Percentiles rank a stretch among this genome's conserved stretches.
Evolutionary conservation across 2,329 filamentous ascomycete genomes (phyloP).

Genomic region (Aspergillus aculeatus): DNA sequence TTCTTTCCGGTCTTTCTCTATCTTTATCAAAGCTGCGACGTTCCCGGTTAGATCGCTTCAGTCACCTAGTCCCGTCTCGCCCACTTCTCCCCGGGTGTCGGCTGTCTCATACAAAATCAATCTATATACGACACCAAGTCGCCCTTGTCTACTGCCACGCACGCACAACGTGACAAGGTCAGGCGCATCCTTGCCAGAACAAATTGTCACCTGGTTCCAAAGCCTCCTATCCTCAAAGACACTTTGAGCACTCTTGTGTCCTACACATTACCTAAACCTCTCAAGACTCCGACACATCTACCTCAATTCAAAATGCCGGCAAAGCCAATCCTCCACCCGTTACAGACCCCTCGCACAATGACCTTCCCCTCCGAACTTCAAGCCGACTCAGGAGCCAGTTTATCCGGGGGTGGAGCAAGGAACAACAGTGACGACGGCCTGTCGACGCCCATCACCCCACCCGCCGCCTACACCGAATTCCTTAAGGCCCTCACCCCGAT

Average conservation of each 20-base stretch:
- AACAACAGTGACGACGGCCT: slow-evolving; percentile 61
- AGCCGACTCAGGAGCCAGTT: slow-evolving; percentile 55
- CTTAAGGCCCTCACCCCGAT: slow-evolving; percentile 75
- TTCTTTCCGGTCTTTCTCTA: background rate
- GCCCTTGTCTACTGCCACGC: slow-evolving; percentile 11
- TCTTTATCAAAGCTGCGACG: background rate
- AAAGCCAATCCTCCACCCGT: slow-evolving; percentile 41
- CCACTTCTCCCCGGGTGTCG: background rate
- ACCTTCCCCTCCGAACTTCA: slow-evolving; percentile 56
- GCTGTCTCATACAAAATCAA: background rate
- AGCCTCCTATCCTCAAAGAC: background rate
- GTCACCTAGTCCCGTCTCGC: background rate
- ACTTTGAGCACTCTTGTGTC: background rate
- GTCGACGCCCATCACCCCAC: slow-evolving; percentile 87
- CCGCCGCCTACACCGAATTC: slow-evolving; percentile 87
- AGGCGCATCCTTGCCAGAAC: slow-evolving; percentile 5
- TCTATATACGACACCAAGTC: background rate
- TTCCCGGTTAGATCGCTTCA: background rate
- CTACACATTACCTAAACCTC: background rate
- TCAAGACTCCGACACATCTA: background rate
- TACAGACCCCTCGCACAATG: slow-evolving; percentile 46
- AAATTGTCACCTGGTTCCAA: background rate
- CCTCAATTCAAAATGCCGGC: slow-evolving; percentile 25
- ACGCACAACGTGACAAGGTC: slow-evolving; percentile 11
- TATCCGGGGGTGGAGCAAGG: slow-evolving; percentile 40